phyloP scores from a whole-genome alignment of 2,329 filamentous ascomycete genomes.

The Capronia coronata region DNA sequence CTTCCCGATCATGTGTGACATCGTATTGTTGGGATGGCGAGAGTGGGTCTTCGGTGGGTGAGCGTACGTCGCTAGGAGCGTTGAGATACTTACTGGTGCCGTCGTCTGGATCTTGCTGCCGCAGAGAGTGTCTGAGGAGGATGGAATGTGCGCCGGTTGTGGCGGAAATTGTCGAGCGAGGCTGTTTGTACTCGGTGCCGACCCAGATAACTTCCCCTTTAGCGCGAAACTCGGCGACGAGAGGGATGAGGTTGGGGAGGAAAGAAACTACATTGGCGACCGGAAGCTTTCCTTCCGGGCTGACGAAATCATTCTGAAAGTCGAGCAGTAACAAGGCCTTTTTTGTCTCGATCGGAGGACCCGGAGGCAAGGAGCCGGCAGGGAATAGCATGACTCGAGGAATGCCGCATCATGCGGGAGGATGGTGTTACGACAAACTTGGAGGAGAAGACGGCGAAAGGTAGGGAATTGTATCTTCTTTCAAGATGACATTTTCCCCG shows the following conservation, averaged over 20 bases:
- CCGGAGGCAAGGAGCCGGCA: constrained; percentile 25
- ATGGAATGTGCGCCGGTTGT: constrained; percentile 43
- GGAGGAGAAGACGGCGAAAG: background rate
- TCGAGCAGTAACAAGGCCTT: constrained; percentile 77
- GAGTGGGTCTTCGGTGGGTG: constrained; percentile 15
- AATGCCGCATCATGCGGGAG: constrained; percentile 12
- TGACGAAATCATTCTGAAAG: constrained; percentile 83
- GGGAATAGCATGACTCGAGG: constrained; percentile 24
- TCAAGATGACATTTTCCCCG: background rate
- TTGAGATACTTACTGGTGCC: constrained; percentile 12
- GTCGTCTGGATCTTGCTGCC: constrained; percentile 3
- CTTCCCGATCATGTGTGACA: constrained; percentile 36
- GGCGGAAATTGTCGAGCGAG: constrained; percentile 50
- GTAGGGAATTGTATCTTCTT: background rate
- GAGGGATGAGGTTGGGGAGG: constrained; percentile 56
- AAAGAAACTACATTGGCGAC: constrained; percentile 60
- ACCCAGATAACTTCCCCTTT: constrained; percentile 77
- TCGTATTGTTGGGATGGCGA: constrained; percentile 11
- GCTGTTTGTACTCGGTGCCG: constrained; percentile 63
- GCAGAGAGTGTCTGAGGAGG: constrained; percentile 20
- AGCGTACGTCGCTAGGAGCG: constrained; percentile 11
- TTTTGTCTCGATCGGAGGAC: constrained; percentile 50
- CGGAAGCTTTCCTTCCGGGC: constrained; percentile 59
- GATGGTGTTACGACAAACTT: background rate
- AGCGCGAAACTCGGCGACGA: constrained; percentile 67